These are phyloP conservation scores for Aciculoconidium aculeatum DNA, from an alignment of 805 yeast species.

Conservation along the genomic window DNA sequence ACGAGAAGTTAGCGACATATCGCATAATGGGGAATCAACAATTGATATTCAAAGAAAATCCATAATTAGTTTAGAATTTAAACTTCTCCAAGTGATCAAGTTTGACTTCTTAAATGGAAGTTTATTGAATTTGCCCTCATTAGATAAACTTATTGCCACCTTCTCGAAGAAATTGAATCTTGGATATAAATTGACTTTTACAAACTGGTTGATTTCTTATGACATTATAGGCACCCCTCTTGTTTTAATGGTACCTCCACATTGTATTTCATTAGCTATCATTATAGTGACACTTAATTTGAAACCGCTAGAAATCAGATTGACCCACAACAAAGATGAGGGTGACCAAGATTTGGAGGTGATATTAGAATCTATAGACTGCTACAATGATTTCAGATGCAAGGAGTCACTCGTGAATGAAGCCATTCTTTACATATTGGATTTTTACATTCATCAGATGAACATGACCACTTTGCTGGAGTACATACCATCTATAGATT, in stretches of 20 bases:
- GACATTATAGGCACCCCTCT: conserved; percentile 70
- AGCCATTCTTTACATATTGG: conserved; percentile 52
- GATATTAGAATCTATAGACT: conserved; percentile 28
- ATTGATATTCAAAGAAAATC: conserved; percentile 53
- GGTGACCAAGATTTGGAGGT: conserved; percentile 16
- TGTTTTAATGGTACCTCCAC: conserved; percentile 65
- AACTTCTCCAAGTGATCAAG: conserved; percentile 66
- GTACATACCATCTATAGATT: conserved; percentile 32
- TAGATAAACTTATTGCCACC: conserved; percentile 63
- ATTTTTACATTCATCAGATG: conserved; percentile 55
- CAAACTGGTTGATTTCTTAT: conserved; percentile 71
- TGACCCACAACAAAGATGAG: conserved; percentile 6
- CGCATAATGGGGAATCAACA: conserved; percentile 17
- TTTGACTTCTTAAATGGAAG: conserved; percentile 70
- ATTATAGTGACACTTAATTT: conserved; percentile 56
- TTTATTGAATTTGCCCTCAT: conserved; percentile 23
- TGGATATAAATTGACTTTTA: conserved; percentile 42
- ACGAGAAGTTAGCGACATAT: conserved; percentile 31
- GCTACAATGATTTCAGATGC: conserved; percentile 32
- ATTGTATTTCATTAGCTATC: conserved; percentile 65
- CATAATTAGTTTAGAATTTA: conserved; percentile 59
- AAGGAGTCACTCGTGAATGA: conserved; percentile 42
- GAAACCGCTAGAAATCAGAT: conserved; percentile 23
- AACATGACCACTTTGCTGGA: conserved; percentile 45
- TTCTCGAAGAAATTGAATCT: conserved; percentile 46